Evolutionary conservation across 106 monocot genomes (phyloP).

Genomic region (Xerophyta viscosa): DNA sequence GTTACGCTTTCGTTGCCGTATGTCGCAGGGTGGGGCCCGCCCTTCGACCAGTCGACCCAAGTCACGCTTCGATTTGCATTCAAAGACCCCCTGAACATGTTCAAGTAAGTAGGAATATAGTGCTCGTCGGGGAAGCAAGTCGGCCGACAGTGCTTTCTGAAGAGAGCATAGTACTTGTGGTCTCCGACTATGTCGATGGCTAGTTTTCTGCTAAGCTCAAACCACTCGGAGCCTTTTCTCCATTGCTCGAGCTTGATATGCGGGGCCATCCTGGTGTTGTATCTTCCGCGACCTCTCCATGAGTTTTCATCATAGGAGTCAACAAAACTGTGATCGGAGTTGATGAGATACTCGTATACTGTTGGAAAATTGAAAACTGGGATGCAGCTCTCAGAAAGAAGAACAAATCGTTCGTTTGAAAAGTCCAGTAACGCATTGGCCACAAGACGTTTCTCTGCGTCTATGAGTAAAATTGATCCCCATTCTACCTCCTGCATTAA

Average conservation of each 20-base stretch:
- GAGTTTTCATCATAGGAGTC: constrained; percentile 30
- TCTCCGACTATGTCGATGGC: constrained; percentile 26
- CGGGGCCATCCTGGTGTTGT: constrained; percentile 38
- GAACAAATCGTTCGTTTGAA: constrained; percentile 39
- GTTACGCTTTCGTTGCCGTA: constrained; percentile 24
- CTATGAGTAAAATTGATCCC: constrained; percentile 31
- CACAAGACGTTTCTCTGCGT: constrained; percentile 42
- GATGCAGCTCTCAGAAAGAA: constrained; percentile 48
- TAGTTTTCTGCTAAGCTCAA: constrained; percentile 36
- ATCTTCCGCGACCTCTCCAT: constrained; percentile 27
- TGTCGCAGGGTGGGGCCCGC: constrained; percentile 37
- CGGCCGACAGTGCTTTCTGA: constrained; percentile 29
- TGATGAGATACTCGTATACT: constrained; percentile 32
- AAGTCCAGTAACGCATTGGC: constrained; percentile 40
- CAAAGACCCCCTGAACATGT: constrained; percentile 29
- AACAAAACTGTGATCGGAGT: constrained; percentile 29
- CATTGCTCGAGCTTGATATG: constrained; percentile 26
- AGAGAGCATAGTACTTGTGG: constrained; percentile 29
- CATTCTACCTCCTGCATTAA: constrained; percentile 29
- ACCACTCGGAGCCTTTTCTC: constrained; percentile 46
- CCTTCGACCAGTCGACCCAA: constrained; percentile 50
- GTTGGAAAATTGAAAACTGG: constrained; percentile 34
- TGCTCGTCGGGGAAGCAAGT: constrained; percentile 44
- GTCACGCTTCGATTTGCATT: constrained; percentile 38
- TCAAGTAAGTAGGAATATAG: constrained; percentile 34